phyloP scores from a whole-genome alignment of 495 filamentous ascomycete genomes.

The Xanthoparmelia taractica region DNA sequence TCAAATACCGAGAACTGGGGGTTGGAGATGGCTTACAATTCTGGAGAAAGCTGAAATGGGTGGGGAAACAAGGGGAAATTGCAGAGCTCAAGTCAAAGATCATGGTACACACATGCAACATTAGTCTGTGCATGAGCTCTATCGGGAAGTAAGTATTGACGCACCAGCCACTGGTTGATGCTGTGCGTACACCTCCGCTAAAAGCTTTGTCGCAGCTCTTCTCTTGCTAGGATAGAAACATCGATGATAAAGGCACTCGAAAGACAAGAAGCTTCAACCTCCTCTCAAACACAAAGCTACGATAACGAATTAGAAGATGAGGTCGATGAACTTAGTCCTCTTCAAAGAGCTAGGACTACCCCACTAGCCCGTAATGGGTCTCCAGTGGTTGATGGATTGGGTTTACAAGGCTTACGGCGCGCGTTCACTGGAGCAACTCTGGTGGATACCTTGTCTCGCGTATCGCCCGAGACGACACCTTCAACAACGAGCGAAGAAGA shows the following conservation, averaged over 20 bases:
- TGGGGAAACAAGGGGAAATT: conserved; percentile 31
- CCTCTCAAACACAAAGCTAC: neutral
- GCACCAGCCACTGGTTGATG: neutral
- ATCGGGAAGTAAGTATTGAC: conserved; percentile 33
- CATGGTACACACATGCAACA: conserved; percentile 33
- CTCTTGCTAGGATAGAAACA: conserved; percentile 28
- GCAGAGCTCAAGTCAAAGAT: conserved; percentile 34
- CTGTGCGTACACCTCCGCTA: neutral
- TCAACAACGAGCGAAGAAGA: conserved; percentile 18
- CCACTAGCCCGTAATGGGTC: neutral
- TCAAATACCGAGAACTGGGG: conserved; percentile 28
- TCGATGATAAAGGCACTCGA: conserved; percentile 28
- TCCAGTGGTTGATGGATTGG: conserved; percentile 9
- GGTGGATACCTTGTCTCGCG: conserved; percentile 7
- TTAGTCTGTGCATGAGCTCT: conserved; percentile 35
- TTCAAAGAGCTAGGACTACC: conserved; percentile 7
- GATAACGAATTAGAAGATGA: conserved; percentile 12
- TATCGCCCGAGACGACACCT: conserved; percentile 11
- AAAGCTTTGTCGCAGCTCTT: conserved; percentile 23
- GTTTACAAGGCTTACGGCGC: conserved; percentile 12
- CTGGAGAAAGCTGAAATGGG: conserved; percentile 36
- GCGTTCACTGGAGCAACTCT: conserved; percentile 21
- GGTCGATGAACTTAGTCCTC: conserved; percentile 11
- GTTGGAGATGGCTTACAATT: conserved; percentile 30
- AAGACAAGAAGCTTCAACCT: conserved; percentile 22